Evolutionary conservation across 23 red algal genomes (phyloP), one percentile per base, ranked within the genome.

Genomic region (Gracilaria gracilis): DNA sequence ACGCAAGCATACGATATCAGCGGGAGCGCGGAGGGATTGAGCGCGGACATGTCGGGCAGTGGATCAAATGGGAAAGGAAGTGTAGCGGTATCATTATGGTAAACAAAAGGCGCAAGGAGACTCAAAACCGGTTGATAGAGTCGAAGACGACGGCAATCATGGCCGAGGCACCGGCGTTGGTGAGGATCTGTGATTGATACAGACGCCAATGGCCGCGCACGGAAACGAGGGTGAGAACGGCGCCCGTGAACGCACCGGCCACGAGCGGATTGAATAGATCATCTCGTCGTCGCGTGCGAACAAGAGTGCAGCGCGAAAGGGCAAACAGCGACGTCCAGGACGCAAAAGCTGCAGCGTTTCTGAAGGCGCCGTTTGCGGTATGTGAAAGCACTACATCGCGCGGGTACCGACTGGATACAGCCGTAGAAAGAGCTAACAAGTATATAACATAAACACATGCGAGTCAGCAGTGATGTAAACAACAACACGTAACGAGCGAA

Each of bases 61-160:
- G 76, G 29, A 54, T 48, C 29, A 57, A 54, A 54, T 53, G 47
- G 8, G 11, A 50, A 76, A 50, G 46, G 46, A 29, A 62, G 59
- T 12, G 59, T 73, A 29, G 35, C 28, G 1, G 67, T 73, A 24
- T 29, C 38, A 29, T 42, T 73, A 35, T 73, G 38, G 35, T 73
- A 44, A 73, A 73, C 14, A 16, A 36, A 38, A 36, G 17, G n/a
- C n/a, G n/a, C 12, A 16, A 25, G 3, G 14, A 25, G 8, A 40
- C 2, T 55, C 51, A 87, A 58, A 87, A 47, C n/a, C 62, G 66
- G 62, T 87, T 87, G 24, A 87, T 16, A 34, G 83, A 58, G 20
- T 89, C 72, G 71, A 89, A 89, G 12, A 89, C 61, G 54, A 78
- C 29, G 7, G 86, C 86, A 37, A 89, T 79, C 50, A 89, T 66